Percentiles rank a stretch among this genome's conserved stretches.
phyloP scores from a whole-genome alignment of 768 basidiomycete species.

The Boletales sp. region DNA sequence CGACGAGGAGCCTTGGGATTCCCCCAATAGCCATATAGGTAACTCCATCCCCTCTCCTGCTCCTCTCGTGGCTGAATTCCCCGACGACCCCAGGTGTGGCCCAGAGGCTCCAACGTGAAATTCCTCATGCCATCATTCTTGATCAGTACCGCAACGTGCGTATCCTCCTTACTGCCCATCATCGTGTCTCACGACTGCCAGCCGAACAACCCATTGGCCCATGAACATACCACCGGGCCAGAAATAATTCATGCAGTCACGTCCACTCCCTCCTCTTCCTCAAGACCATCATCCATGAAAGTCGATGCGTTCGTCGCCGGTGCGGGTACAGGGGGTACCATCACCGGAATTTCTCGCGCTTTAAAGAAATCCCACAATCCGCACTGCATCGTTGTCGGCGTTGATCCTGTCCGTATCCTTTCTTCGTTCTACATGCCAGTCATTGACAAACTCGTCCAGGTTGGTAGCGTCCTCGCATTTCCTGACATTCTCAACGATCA shows the following conservation, averaged over 20 bases:
- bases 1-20: conserved; percentile 83
- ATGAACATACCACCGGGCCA: conserved; percentile 85
- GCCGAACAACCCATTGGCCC: conserved; percentile 86
- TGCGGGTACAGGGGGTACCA: conserved; percentile 93
- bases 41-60: conserved; percentile 37
- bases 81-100: conserved; percentile 87
- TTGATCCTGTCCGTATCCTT: conserved; percentile 73
- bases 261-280: conserved; percentile 57
- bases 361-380: conserved; percentile 78
- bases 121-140: conserved; percentile 83
- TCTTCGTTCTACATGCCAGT: not conserved
- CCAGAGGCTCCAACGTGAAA: conserved; percentile 66
- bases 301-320: conserved; percentile 82
- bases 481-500: conserved; percentile 61
- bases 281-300: conserved; percentile 61
- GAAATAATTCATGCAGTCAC: conserved; percentile 84
- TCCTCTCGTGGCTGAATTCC: conserved; percentile 81
- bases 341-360: conserved; percentile 82
- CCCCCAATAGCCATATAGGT: conserved; percentile 92
- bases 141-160: conserved; percentile 86
- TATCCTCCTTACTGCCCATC: not conserved
- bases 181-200: conserved; percentile 21
- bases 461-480: conserved; percentile 82
- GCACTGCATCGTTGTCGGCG: conserved; percentile 71
- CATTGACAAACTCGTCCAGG: conserved; percentile 37